Evolutionary conservation across 1,284 basidiomycete species (phyloP), one percentile per base, ranked within the genome.

Genomic region (Fomitopsis schrenkii): DNA sequence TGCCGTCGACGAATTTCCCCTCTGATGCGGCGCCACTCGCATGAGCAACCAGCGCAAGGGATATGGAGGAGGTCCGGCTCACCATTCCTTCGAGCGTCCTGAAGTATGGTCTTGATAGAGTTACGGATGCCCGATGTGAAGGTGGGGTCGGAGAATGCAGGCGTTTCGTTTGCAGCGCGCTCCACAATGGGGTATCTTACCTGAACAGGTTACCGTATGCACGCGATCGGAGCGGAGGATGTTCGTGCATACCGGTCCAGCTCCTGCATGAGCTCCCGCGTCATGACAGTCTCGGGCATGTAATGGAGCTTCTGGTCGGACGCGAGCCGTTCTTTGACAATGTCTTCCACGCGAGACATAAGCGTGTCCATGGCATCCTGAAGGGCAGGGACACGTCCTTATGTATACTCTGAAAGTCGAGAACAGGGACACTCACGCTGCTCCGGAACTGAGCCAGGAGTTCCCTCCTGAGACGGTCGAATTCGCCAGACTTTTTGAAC

Each of bases 401-500:
- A 33, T 36, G 4, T 14, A 15, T 46, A 22, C 36, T 17, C 10
- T 12, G 10, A 30, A 17, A 17, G 42, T 9, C 17, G 50, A 63
- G 58, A 41, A 35, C 45, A 61, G 50, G 3, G 17, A 42, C 12
- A 77, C 86, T 68, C 71, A 90, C 90, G 67, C 84, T 82, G 67
- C 77, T 79, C 67, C 84, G 83, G 71, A 90, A 90, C 68, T 87
- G 78, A 9, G 79, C 68, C 58, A 91, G 72, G 22, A 92, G 75
- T 68, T 91, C 85, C 52, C 83, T 82, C 55, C 90, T 80, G 62
- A 91, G 72, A 42, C 86, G 83, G 67, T 91, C 89, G 67, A 90
- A 91, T 75, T 91, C 88, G 33, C 90, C 90, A 7, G 88, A 89
- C 68, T 87, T 87, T 72, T 91, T 91, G 78, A 90, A 91, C 66